Percentiles rank a stretch among this genome's conserved stretches.
phyloP scores from a whole-genome alignment of 139 green algal species.

The Eudorina sp. region DNA sequence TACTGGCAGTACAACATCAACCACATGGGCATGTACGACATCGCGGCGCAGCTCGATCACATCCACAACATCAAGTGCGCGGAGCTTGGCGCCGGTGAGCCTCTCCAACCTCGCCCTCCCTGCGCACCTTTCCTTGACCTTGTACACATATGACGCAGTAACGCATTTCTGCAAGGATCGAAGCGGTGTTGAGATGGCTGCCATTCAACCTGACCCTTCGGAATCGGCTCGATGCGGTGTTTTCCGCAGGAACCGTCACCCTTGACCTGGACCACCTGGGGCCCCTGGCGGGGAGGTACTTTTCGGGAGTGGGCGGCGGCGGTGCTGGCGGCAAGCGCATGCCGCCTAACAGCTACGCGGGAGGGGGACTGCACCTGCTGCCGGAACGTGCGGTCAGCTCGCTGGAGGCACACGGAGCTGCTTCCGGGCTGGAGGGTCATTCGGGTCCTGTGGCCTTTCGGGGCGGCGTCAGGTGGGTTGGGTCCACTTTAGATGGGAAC shows the following conservation, averaged over 20 bases:
- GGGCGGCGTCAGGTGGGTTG: too few species aligned
- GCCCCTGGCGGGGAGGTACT: background rate
- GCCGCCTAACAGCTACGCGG: background rate
- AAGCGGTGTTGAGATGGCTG: too few species aligned
- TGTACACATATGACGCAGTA: background rate
- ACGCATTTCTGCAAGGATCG: too few species aligned
- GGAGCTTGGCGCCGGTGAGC: conserved; percentile 73
- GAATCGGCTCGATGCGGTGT: too few species aligned
- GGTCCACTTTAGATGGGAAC: too few species aligned
- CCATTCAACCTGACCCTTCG: too few species aligned
- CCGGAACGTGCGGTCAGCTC: background rate
- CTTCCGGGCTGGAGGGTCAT: background rate
- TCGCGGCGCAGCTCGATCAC: conserved; percentile 80
- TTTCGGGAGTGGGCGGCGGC: background rate
- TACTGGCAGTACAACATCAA: conserved; percentile 95
- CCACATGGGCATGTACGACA: conserved; percentile 84
- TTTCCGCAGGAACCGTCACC: conserved; percentile 25
- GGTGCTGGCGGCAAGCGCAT: background rate
- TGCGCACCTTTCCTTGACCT: background rate
- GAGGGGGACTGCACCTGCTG: background rate
- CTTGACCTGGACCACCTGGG: conserved; percentile 54
- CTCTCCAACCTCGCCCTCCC: background rate
- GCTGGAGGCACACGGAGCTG: background rate
- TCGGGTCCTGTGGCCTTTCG: too few species aligned
- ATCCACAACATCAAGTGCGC: conserved; percentile 89